Conservation (phyloP, 2,329 filamentous ascomycete genomes). For the Albifimbria verrucaria region DNA sequence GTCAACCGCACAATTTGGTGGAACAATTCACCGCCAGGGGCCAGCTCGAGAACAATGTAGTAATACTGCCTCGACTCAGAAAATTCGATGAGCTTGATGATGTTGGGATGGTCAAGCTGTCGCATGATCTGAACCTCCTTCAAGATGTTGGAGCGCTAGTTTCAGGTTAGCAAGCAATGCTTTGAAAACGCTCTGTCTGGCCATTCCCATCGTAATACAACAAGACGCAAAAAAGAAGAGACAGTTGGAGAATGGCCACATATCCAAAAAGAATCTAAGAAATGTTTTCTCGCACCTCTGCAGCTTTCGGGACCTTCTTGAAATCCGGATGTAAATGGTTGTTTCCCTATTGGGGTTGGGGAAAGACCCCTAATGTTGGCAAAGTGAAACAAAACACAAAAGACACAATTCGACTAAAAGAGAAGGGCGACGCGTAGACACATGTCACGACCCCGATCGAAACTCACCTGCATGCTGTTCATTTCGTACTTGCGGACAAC, state of each 20-base stretch:
- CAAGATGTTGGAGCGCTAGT: constrained; percentile 91
- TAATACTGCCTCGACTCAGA: constrained; percentile 93
- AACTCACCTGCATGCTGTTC: constrained; percentile 96
- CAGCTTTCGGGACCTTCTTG: constrained; percentile 89
- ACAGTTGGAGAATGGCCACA: constrained; percentile 18
- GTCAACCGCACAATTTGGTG: constrained; percentile 97
- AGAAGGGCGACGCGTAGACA: constrained; percentile 18
- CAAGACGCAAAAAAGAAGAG: constrained; percentile 15
- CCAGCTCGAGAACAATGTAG: constrained; percentile 94
- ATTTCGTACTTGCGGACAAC: constrained; percentile 99
- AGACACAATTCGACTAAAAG: constrained; percentile 16
- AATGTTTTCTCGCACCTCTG: constrained; percentile 77
- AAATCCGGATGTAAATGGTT: constrained; percentile 94
- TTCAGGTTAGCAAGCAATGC: constrained; percentile 22
- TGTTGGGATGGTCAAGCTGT: constrained; percentile 92
- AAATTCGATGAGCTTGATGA: constrained; percentile 90
- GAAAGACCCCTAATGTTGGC: constrained; percentile 50
- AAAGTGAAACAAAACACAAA: constrained; percentile 32
- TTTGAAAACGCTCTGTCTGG: constrained; percentile 11
- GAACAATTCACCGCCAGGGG: constrained; percentile 93
- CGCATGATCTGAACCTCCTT: constrained; percentile 99
- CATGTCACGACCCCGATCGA: constrained; percentile 13
- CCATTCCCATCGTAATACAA: constrained; percentile 12
- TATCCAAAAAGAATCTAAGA: constrained; percentile 25
- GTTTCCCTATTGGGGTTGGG: constrained; percentile 64